These are phyloP conservation scores for Candida glucosophila DNA, from an alignment of 1,139 yeast genomes.

Conservation along the genomic window DNA sequence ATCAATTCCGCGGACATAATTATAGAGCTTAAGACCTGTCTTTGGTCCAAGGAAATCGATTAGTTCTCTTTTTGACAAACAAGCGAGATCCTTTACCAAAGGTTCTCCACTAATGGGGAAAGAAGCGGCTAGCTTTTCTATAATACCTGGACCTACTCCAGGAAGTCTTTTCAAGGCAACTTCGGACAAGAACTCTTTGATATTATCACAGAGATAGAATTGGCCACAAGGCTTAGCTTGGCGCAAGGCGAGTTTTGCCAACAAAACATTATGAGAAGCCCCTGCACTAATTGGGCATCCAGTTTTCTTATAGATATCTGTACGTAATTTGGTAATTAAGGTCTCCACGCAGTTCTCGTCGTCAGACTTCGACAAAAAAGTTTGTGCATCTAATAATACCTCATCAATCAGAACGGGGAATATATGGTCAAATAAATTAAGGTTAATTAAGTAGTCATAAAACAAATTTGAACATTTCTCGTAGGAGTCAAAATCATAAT, in stretches of 20 bases:
- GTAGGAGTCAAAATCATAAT: constrained; percentile 70
- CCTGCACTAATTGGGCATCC: constrained; percentile 75
- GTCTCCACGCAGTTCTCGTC: constrained; percentile 6
- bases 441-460: constrained; percentile 44
- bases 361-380: constrained; percentile 13
- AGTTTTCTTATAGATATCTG: constrained; percentile 37
- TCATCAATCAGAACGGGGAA: constrained; percentile 91
- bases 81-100: constrained; percentile 24
- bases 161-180: constrained; percentile 61
- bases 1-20: constrained; percentile 63
- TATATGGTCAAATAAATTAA: constrained; percentile 46
- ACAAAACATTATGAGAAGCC: constrained; percentile 56
- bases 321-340: constrained; percentile 33
- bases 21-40: constrained; percentile 55
- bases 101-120: constrained; percentile 7
- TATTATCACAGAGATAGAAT: constrained; percentile 23
- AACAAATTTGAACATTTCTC: constrained; percentile 42
- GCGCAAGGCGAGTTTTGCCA: constrained; percentile 71
- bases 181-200: constrained; percentile 28
- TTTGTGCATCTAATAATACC: constrained; percentile 64
- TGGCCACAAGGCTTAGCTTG: constrained; percentile 78
- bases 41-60: constrained; percentile 52
- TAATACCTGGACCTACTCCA: constrained; percentile 66
- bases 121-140: constrained; percentile 26
- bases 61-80: constrained; percentile 27